phyloP scores from a whole-genome alignment of 1,284 basidiomycete genomes.

The Cryptococcus wingfieldii region DNA sequence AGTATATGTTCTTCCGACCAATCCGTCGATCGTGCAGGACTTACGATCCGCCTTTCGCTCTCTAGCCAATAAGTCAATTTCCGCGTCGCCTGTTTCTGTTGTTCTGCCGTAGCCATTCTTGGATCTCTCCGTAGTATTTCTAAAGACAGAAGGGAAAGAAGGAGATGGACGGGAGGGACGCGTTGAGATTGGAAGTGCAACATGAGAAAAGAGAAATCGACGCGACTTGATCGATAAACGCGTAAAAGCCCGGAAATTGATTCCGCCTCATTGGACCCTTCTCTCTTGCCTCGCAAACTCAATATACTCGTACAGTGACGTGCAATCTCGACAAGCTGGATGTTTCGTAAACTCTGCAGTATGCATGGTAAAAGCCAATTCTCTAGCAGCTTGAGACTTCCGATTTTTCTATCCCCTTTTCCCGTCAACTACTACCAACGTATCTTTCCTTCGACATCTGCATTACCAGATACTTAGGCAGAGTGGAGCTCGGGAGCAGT shows the following conservation, averaged over 20 bases:
- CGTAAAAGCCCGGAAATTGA: neutral
- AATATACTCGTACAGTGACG: too few species aligned
- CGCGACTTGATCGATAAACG: neutral
- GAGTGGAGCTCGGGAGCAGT: constrained; percentile 63
- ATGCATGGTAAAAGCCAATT: neutral
- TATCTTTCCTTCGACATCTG: neutral
- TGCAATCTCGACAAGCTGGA: neutral
- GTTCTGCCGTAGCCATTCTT: constrained; percentile 14
- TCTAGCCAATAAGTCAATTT: constrained; percentile 33
- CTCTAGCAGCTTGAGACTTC: neutral
- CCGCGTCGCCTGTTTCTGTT: constrained; percentile 18
- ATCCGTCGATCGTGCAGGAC: constrained; percentile 1
- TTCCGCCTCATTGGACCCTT: too few species aligned
- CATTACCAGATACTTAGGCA: constrained; percentile 8
- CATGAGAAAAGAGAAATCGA: neutral
- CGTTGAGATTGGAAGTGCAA: neutral
- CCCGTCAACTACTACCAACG: too few species aligned
- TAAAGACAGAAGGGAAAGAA: neutral
- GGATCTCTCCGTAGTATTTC: neutral
- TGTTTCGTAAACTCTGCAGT: neutral
- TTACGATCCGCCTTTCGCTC: constrained; percentile 29
- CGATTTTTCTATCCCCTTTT: neutral
- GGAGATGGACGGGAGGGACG: too few species aligned
- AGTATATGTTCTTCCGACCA: too few species aligned
- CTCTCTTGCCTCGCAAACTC: too few species aligned